Base-by-base conservation (phyloP, 768 basidiomycete genomes). In the Podaxis sp. region DNA sequence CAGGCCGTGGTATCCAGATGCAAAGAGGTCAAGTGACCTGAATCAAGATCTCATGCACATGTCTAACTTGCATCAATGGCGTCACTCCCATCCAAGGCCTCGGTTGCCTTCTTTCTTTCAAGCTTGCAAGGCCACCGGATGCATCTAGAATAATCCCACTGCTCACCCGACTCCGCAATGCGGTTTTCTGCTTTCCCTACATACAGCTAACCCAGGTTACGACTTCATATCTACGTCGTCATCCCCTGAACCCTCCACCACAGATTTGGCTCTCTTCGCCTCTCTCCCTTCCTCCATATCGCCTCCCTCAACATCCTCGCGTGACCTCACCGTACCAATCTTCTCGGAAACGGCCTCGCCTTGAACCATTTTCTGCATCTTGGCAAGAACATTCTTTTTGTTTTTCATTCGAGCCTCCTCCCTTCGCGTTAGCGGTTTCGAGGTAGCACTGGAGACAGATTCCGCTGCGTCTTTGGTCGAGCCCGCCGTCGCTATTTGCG, bases 211-310 rank as follows among this genome's bases (percentile, higher is more conserved):
- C 40, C n/a, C 46, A n/a, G 17, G n/a, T 49, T 37, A 58, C n/a
- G 3, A 58, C 19, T 37, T 12, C 57, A 59, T 59, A 49, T 50
- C 58, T 15, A 36, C 36, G 11, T 55, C 59, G 5, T 3, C 17
- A 25, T 36, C 25, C 11, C 24, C 57, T 15, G 19, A 5, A 33
- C 15, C n/a, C 19, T 15, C 25, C 13, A 55, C 58, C n/a, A 55
- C 64, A 63, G 65, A 47, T 36, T 55, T 64, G 51, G 62, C 68
- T 65, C 61, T 58, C 66, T 63, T 63, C 59, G 53, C 62, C 64
- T 68, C 66, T 55, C 64, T 64, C 52, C 54, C 56, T 50, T 55
- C 56, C 13, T 51, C 36, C 33, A 6, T 33, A 22, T 51, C 55
- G 13, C 19, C 41, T 6, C 59, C 24, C 24, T 56, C 47, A 3